Evolutionary conservation across 1,139 yeast species (phyloP).

Genomic region (Taphrina deformans): DNA sequence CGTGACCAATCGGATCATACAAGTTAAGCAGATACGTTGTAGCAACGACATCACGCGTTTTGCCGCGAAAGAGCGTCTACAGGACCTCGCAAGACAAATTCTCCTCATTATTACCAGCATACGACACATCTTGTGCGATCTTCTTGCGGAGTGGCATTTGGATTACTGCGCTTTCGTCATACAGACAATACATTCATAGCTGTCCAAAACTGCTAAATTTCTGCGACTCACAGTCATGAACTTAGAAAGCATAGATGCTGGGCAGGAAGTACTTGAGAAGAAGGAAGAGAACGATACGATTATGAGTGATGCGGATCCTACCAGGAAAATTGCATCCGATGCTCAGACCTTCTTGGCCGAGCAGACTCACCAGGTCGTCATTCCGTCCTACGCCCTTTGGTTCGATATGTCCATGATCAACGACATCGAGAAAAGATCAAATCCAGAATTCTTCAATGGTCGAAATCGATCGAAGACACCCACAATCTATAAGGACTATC

Average conservation of each 20-base stretch:
- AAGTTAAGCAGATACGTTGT: too few relatives aligned
- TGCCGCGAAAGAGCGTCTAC: too few relatives aligned
- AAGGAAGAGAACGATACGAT: slow-evolving; percentile 11
- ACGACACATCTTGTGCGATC: too few relatives aligned
- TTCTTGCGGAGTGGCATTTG: too few relatives aligned
- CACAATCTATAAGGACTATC: slow-evolving; percentile 76
- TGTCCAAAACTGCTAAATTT: too few relatives aligned
- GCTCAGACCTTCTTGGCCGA: slow-evolving; percentile 42
- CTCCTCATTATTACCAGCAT: too few relatives aligned
- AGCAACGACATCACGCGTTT: too few relatives aligned
- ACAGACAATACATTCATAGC: neutral
- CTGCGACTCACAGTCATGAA: too few relatives aligned
- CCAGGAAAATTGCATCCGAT: slow-evolving; percentile 13
- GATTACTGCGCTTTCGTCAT: neutral
- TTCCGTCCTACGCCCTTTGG: slow-evolving; percentile 94
- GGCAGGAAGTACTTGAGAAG: slow-evolving; percentile 13
- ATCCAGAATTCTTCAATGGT: slow-evolving; percentile 86
- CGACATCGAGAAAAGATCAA: slow-evolving; percentile 63
- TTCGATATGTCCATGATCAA: slow-evolving; percentile 73
- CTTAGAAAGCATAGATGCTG: slow-evolving; percentile 1
- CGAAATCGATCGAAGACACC: slow-evolving; percentile 83
- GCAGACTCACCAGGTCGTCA: slow-evolving; percentile 85
- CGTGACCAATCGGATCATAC: too few relatives aligned
- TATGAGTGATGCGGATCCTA: slow-evolving; percentile 1
- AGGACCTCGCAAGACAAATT: too few relatives aligned